Evolutionary conservation across 495 filamentous ascomycete species (phyloP).

Genomic region (Hypoxylon subgilvum): DNA sequence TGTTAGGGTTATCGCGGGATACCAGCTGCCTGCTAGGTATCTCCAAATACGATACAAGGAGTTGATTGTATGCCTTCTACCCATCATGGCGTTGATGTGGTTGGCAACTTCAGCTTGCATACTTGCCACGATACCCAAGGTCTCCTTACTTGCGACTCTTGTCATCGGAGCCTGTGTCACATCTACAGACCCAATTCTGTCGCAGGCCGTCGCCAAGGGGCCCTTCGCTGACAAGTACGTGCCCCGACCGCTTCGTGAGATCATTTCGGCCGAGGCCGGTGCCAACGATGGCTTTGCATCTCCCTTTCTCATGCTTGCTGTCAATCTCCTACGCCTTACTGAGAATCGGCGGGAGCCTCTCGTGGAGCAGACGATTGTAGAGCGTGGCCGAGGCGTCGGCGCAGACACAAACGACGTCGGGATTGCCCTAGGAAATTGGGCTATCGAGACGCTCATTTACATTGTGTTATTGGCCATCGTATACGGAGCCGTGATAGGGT

Average conservation of each 20-base stretch:
- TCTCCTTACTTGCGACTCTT: conserved; percentile 56
- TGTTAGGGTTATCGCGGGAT: conserved; percentile 78
- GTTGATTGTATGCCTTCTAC: conserved; percentile 75
- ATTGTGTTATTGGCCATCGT: conserved; percentile 72
- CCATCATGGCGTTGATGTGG: conserved; percentile 91
- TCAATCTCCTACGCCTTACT: conserved; percentile 61
- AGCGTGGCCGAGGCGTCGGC: conserved; percentile 62
- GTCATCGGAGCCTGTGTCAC: conserved; percentile 68
- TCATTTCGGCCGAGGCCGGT: conserved; percentile 66
- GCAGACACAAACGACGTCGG: conserved; percentile 57
- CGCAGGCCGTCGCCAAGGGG: conserved; percentile 67
- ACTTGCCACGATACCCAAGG: conserved; percentile 69
- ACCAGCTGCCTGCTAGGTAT: conserved; percentile 84
- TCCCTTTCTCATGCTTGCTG: conserved; percentile 63
- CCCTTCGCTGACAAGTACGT: conserved; percentile 68
- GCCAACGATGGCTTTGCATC: conserved; percentile 68
- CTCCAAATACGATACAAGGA: conserved; percentile 75
- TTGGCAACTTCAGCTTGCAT: conserved; percentile 73
- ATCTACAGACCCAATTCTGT: conserved; percentile 66
- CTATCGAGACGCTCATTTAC: conserved; percentile 82
- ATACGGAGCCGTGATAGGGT: conserved; percentile 76
- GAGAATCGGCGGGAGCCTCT: conserved; percentile 44
- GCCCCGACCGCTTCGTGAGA: conserved; percentile 61
- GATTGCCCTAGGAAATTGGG: conserved; percentile 77
- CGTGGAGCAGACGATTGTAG: conserved; percentile 50